These are phyloP conservation scores for Brassica napus DNA, from an alignment of 345 rosid genomes.

Conservation along the genomic window DNA sequence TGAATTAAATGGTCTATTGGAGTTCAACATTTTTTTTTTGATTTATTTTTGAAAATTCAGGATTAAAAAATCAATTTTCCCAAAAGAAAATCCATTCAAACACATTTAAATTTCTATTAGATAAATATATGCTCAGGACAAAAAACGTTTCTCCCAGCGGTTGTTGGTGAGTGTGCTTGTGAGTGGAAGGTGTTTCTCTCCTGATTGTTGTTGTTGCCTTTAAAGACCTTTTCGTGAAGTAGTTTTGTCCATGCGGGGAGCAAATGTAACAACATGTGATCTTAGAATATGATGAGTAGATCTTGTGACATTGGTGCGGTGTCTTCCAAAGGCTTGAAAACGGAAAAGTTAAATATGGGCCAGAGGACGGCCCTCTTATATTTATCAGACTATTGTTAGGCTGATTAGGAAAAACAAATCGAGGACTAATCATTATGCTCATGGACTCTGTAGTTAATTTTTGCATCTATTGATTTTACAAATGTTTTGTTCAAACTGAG, in stretches of 20 bases:
- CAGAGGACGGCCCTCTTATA: neutral
- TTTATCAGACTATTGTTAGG: neutral
- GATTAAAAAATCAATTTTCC: neutral
- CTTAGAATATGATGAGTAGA: neutral
- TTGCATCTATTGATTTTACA: neutral
- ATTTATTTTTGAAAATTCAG: too few relatives aligned
- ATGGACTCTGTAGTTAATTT: neutral
- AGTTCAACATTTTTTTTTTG: too few relatives aligned
- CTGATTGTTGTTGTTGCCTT: neutral
- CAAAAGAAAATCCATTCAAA: neutral
- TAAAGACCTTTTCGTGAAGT: neutral
- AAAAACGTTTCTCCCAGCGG: constrained; percentile 1
- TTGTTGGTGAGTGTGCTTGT: neutral
- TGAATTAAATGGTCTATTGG: too few relatives aligned
- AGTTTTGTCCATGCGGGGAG: neutral
- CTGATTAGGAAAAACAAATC: neutral
- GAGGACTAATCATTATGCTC: neutral
- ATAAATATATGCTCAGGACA: neutral
- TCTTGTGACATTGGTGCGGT: constrained; percentile 9
- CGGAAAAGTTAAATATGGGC: neutral
- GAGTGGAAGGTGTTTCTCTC: neutral
- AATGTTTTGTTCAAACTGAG: neutral
- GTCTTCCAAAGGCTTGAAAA: neutral
- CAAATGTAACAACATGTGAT: constrained; percentile 3
- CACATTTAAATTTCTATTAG: neutral